phyloP scores from a whole-genome alignment of 192 early-diverging fungal genomes.

The Coemansia sp. region DNA sequence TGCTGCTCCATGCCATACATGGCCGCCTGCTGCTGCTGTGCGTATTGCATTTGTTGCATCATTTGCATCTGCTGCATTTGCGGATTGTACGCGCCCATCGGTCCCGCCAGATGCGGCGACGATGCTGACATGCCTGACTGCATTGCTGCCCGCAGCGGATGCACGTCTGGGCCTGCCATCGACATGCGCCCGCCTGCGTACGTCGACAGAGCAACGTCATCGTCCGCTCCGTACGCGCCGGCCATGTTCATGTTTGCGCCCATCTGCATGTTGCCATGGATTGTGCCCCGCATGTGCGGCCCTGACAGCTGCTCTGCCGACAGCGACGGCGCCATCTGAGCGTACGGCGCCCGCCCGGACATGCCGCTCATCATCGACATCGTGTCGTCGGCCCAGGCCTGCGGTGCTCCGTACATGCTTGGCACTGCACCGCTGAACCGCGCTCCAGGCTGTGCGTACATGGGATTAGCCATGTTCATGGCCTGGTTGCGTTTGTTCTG shows the following conservation, averaged over 20 bases:
- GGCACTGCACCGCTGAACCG: constrained; percentile 38
- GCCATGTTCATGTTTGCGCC: constrained; percentile 14
- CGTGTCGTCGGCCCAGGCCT: constrained; percentile 47
- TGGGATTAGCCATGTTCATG: constrained; percentile 39
- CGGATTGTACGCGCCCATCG: constrained; percentile 25
- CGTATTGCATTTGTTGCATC: constrained; percentile 33
- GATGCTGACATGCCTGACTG: constrained; percentile 55
- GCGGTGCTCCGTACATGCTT: constrained; percentile 47
- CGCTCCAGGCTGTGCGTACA: constrained; percentile 20
- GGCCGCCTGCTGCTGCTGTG: constrained; percentile 26
- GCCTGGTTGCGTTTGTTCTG: constrained; percentile 57
- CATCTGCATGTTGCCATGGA: constrained; percentile 35
- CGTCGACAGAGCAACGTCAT: constrained; percentile 48
- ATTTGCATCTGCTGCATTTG: constrained; percentile 29
- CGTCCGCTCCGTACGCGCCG: constrained; percentile 21
- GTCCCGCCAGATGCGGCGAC: constrained; percentile 44
- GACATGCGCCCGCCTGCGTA: constrained; percentile 44
- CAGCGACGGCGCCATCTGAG: constrained; percentile 45
- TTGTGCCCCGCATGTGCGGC: constrained; percentile 39
- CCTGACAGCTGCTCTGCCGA: constrained; percentile 44
- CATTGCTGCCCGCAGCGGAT: constrained; percentile 56
- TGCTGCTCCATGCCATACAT: constrained; percentile 33
- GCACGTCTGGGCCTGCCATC: constrained; percentile 44
- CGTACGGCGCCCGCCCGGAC: constrained; percentile 47
- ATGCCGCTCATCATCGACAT: constrained; percentile 57